These are phyloP conservation scores for Lathyrus oleraceus DNA, from an alignment of 306 rosid genomes.

Conservation along the genomic window DNA sequence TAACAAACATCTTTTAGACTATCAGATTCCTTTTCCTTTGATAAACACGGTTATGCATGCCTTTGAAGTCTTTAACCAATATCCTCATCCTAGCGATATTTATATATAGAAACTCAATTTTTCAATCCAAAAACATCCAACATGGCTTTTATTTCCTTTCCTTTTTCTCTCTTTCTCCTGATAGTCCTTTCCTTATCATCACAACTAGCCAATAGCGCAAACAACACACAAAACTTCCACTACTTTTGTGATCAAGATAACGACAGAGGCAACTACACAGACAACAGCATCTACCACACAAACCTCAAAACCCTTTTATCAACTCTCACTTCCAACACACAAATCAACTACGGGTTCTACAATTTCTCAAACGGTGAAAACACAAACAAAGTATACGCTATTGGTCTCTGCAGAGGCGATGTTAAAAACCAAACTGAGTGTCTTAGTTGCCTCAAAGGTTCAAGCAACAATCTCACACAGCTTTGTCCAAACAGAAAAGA, in stretches of 20 bases:
- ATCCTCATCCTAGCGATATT: not conserved
- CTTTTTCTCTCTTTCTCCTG: not conserved
- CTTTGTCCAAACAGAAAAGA: slow-evolving; percentile 14
- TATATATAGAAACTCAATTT: not conserved
- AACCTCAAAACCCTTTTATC: not conserved
- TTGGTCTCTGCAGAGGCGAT: slow-evolving; percentile 19
- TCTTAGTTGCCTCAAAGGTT: not conserved
- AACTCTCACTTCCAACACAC: not conserved
- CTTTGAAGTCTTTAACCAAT: not conserved
- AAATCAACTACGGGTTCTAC: slow-evolving; percentile 7
- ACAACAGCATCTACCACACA: not conserved
- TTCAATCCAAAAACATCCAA: not conserved
- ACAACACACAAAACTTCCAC: not conserved
- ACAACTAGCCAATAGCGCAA: not conserved
- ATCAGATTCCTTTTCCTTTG: too few relatives aligned
- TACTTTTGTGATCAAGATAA: not conserved
- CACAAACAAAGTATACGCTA: not conserved
- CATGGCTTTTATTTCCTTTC: not conserved
- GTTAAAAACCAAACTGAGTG: not conserved
- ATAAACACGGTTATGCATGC: too few relatives aligned
- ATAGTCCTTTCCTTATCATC: not conserved
- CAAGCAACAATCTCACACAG: not conserved
- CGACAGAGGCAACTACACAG: not conserved
- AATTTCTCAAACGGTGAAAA: not conserved
- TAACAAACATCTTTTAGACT: too few relatives aligned